Evolutionary conservation across 2,329 filamentous ascomycete genomes (phyloP), one percentile per base, ranked within the genome.

Genomic region (Scleromitrula shiraiana): DNA sequence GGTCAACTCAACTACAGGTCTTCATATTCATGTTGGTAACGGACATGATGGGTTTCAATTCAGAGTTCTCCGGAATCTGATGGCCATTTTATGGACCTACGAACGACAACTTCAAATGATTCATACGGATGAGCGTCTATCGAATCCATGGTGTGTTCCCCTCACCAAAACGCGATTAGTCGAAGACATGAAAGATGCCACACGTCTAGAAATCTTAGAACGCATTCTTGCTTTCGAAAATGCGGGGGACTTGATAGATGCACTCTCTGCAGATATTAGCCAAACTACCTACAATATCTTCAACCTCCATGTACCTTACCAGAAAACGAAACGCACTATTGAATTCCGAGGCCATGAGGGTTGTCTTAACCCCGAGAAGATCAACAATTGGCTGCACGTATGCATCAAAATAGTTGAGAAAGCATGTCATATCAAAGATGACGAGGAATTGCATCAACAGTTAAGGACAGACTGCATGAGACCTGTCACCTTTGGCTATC

Each of bases 21-120:
- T 29, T 12, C 64, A 66, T 39, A 58, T 66, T 33, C 64, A 67
- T 40, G 42, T 67, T 23, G 63, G 63, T 2, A 56, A 62, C 9
- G 53, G 53, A 5, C 23, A 29, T 5, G 15, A 47, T 14, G 53
- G 56, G 0, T 60, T 64, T 17, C 37, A 52, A 7, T 42, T 58
- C 8, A 17, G 40, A 3, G 56, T 54, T 1, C 27, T 67, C 14
- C 59, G 58, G 40, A 64, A 64, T 23, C 36, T 66, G 9, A n/a
- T 62, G 12, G 52, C 53, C 4, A 48, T 62, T n/a, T 45, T 55
- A 15, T 56, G 56, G 38, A 56, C 58, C 2, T 62, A 62, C 45
- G 61, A 66, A 41, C 46, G 44, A 1, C 54, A 52, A 9, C 53
- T 65, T 12, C 3, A 6, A n/a, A 20, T 30, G 15, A 22, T 46